Evolutionary conservation across 1,139 yeast species (phyloP).

Genomic region (Pichia sp.): DNA sequence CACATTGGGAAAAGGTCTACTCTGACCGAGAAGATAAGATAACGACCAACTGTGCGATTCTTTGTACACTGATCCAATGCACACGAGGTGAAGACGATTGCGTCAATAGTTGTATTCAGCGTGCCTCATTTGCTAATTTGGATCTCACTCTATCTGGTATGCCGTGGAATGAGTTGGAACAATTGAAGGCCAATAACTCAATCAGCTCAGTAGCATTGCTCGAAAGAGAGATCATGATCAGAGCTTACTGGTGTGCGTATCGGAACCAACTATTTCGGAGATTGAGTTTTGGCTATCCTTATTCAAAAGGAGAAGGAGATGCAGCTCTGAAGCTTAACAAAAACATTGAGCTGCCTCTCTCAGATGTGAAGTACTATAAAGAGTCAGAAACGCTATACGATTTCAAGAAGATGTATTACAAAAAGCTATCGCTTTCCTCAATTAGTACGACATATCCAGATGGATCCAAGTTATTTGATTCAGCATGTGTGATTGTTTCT

Average conservation of each 20-base stretch:
- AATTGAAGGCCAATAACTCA: slow-evolving; percentile 18
- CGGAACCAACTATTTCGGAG: slow-evolving; percentile 35
- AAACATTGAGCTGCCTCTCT: slow-evolving; percentile 32
- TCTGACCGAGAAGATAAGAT: slow-evolving; percentile 38
- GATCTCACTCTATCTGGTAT: slow-evolving; percentile 1
- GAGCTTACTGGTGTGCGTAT: slow-evolving; percentile 44
- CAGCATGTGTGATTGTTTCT: slow-evolving; percentile 24
- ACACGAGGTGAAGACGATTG: slow-evolving; percentile 29
- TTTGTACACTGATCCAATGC: slow-evolving; percentile 25
- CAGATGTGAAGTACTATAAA: slow-evolving; percentile 30
- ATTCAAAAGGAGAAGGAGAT: slow-evolving; percentile 22
- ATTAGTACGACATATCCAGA: slow-evolving; percentile 20
- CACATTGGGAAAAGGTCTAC: slow-evolving; percentile 40
- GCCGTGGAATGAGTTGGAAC: neutral
- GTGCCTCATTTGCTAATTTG: slow-evolving; percentile 32
- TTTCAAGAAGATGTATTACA: slow-evolving; percentile 19
- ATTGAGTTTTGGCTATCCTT: slow-evolving; percentile 41
- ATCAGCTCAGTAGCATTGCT: slow-evolving; percentile 33
- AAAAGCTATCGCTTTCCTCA: slow-evolving; percentile 15
- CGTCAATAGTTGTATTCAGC: slow-evolving; percentile 25
- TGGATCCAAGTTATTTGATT: slow-evolving; percentile 19
- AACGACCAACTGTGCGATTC: slow-evolving; percentile 25
- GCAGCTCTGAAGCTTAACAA: slow-evolving; percentile 17
- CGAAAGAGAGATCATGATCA: slow-evolving; percentile 37
- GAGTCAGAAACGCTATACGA: slow-evolving; percentile 16